Conservation (phyloP, 805 yeast species). For the Zygoascus ofunaensis region DNA sequence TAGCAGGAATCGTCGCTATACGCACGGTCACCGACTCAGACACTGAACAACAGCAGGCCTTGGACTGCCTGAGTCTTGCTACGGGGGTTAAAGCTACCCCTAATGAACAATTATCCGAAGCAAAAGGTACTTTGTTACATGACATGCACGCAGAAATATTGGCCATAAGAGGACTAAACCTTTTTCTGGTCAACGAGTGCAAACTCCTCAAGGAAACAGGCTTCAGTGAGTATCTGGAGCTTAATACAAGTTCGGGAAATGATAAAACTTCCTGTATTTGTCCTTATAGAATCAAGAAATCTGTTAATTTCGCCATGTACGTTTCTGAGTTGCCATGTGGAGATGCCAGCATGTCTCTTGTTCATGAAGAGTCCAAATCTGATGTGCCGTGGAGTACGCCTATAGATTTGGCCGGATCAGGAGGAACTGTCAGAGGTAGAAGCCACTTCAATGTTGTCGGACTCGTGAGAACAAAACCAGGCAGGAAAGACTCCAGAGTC, state of each 20-base stretch:
- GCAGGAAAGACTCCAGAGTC: slow-evolving; percentile 65
- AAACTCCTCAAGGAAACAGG: slow-evolving; percentile 14
- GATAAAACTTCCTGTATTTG: slow-evolving; percentile 4
- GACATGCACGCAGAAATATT: slow-evolving; percentile 89
- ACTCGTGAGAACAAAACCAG: slow-evolving; percentile 84
- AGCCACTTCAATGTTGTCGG: slow-evolving; percentile 49
- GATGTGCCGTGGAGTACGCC: slow-evolving; percentile 16
- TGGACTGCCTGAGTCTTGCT: slow-evolving; percentile 41
- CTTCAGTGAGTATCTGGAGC: slow-evolving; percentile 1
- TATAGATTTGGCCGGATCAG: slow-evolving; percentile 7
- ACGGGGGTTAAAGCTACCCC: slow-evolving; percentile 84
- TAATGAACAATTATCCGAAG: slow-evolving; percentile 34
- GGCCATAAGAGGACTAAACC: slow-evolving; percentile 61
- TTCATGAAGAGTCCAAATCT: slow-evolving; percentile 20
- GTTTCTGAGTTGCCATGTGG: slow-evolving; percentile 85
- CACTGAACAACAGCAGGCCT: slow-evolving; percentile 4
- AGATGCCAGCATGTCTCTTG: slow-evolving; percentile 62
- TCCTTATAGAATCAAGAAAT: not conserved
- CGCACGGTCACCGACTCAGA: slow-evolving; percentile 12
- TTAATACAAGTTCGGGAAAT: not conserved
- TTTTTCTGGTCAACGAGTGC: slow-evolving; percentile 45
- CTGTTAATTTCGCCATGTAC: slow-evolving; percentile 45
- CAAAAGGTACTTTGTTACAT: slow-evolving; percentile 60
- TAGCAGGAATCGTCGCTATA: slow-evolving; percentile 56
- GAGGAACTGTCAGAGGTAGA: slow-evolving; percentile 48